Percentiles rank a stretch among this genome's conserved stretches.
Evolutionary conservation across 1,139 yeast species (phyloP).

Genomic region (Blastobotrys serpentis): DNA sequence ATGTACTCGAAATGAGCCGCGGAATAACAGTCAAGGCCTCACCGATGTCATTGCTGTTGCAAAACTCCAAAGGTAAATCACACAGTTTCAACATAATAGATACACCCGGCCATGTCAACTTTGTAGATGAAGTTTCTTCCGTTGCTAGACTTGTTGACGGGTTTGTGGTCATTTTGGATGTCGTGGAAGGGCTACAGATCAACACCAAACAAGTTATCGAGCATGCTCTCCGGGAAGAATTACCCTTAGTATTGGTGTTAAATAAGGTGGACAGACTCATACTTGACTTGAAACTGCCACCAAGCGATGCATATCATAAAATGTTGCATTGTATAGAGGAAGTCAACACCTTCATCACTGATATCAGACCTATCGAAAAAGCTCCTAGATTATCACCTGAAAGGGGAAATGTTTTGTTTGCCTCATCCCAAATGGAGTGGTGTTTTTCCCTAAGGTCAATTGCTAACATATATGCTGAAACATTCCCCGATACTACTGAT

Average conservation of each 20-base stretch:
- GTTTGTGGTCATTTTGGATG: conserved; percentile 72
- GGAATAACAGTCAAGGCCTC: conserved; percentile 67
- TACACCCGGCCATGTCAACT: conserved; percentile 89
- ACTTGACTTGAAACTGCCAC: conserved; percentile 73
- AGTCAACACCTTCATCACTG: conserved; percentile 52
- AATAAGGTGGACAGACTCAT: conserved; percentile 83
- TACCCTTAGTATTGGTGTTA: conserved; percentile 61
- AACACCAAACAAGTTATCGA: conserved; percentile 51
- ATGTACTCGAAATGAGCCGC: conserved; percentile 64
- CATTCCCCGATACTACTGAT: conserved; percentile 35
- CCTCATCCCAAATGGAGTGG: conserved; percentile 62
- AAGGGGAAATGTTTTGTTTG: conserved; percentile 65
- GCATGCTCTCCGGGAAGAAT: conserved; percentile 48
- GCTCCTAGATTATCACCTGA: conserved; percentile 54
- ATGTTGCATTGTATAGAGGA: conserved; percentile 60
- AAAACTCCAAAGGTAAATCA: conserved; percentile 56
- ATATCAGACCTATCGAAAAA: conserved; percentile 3
- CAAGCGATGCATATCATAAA: conserved; percentile 70
- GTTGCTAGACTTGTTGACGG: conserved; percentile 64
- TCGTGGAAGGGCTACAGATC: conserved; percentile 72
- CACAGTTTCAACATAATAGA: conserved; percentile 65
- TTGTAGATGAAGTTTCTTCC: conserved; percentile 68
- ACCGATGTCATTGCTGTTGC: conserved; percentile 63
- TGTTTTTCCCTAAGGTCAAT: conserved; percentile 68
- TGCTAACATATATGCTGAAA: conserved; percentile 51